phyloP scores from a whole-genome alignment of 106 monocot species.

The Apostasia shenzhenica region DNA sequence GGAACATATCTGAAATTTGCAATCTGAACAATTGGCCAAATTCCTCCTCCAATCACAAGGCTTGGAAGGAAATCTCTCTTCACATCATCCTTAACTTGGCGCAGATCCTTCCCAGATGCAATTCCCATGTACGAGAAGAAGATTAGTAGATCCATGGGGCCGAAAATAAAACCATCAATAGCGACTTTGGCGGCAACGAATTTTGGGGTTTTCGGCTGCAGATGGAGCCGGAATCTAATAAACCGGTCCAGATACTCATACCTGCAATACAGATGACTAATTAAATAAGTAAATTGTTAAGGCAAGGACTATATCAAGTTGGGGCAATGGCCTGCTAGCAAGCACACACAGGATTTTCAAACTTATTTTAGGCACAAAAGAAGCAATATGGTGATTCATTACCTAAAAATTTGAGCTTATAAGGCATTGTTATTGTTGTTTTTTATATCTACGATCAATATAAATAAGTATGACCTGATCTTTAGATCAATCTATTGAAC shows the following conservation, averaged over 20 bases:
- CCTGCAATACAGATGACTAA: conserved; percentile 26
- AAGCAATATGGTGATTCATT: no score
- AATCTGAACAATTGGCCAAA: conserved; percentile 85
- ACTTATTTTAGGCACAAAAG: no score
- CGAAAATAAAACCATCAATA: conserved; percentile 74
- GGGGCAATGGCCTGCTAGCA: no score
- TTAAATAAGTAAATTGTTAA: not conserved
- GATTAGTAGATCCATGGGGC: conserved; percentile 72
- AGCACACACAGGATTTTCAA: no score
- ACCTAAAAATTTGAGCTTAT: no score
- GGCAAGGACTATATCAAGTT: no score
- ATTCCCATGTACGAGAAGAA: conserved; percentile 96
- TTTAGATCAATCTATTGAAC: no score
- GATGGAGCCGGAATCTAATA: conserved; percentile 35
- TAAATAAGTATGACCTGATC: no score
- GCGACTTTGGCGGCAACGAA: conserved; percentile 87
- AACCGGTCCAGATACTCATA: conserved; percentile 80
- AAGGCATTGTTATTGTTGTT: no score
- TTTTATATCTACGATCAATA: no score
- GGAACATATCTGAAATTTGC: conserved; percentile 93
- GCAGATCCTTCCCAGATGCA: conserved; percentile 55
- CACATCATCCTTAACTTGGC: conserved; percentile 85
- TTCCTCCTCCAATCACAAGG: conserved; percentile 44
- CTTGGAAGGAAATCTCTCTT: conserved; percentile 93
- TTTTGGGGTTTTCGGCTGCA: conserved; percentile 71